Evolutionary conservation across 163 green algal genomes (phyloP), one percentile per base, ranked within the genome.

Genomic region (Coccomyxa subellipsoidea): DNA sequence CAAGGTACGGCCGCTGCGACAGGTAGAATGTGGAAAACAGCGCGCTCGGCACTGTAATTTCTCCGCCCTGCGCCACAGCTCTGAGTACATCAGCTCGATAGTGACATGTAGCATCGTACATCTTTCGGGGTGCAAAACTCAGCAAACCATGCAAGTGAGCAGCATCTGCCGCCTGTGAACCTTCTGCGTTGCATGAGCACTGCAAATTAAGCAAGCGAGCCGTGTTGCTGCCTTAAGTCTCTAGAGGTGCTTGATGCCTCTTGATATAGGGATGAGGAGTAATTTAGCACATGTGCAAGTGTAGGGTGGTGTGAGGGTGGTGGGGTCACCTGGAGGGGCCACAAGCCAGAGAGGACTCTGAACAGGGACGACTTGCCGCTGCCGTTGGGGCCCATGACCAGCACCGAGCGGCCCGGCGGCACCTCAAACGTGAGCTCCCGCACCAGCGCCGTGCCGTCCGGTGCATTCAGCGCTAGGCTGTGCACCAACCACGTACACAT

Each of bases 351-450:
- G 39, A 97, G 87, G 29, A 97, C 91, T 47, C 96, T 88, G 83
- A 99, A 96, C 32, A 98, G 89, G 32, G 89, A 95, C 80, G 87
- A 94, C 90, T 99, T 99, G 85, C 96, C 96, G 70, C 88, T 94
- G 76, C 96, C 96, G 83, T 99, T 99, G 80, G 96, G 96, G 1
- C 96, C 96, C 93, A 98, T 98, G 76, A 99, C 89, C 83, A 99
- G 90, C 31, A 98, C 89, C 40, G 84, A 93, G 69, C 84, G 77
- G 23, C 91, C 89, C 1, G 80, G 83, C 31, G 78, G 79, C 75
- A 98, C 93, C 59, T 96, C 87, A 78, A 98, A 97, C 10, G 78
- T 91, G 71, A 99, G 90, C 76, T 98, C 93, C 54, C 93, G 86
- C 40, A 98, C 89, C 78, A 98, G 89, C 4, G 89, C 77, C 0